phyloP scores from a whole-genome alignment of 2,329 filamentous ascomycete species.

The Fusarium illudens region DNA sequence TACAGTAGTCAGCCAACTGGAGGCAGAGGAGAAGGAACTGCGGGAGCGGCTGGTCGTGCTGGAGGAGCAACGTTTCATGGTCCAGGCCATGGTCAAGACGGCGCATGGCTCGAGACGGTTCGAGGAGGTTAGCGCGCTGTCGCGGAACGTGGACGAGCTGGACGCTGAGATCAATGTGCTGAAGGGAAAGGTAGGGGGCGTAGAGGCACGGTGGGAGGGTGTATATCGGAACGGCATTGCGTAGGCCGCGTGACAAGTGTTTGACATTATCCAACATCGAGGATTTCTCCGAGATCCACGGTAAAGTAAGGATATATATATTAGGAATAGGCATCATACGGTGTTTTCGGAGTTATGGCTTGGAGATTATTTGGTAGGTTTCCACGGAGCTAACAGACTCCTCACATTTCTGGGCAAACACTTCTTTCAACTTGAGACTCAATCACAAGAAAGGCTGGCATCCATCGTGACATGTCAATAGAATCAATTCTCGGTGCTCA shows the following conservation, averaged over 20 bases:
- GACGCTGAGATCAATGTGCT: conserved; percentile 78
- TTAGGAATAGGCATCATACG: conserved; percentile 45
- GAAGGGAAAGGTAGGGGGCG: conserved; percentile 68
- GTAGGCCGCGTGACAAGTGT: conserved; percentile 10
- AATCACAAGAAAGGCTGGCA: not conserved
- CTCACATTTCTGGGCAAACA: not conserved
- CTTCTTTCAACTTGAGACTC: not conserved
- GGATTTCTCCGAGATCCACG: not conserved
- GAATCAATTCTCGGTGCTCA: conserved; percentile 25
- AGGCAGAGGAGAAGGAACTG: conserved; percentile 84
- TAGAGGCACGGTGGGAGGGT: conserved; percentile 69
- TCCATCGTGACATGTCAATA: not conserved
- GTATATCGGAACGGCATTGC: conserved; percentile 53
- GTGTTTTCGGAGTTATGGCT: conserved; percentile 43
- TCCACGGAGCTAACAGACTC: conserved; percentile 12
- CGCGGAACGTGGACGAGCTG: conserved; percentile 82
- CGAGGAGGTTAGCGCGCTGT: conserved; percentile 84
- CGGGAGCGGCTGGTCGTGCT: conserved; percentile 83
- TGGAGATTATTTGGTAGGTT: conserved; percentile 6
- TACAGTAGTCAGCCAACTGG: conserved; percentile 67
- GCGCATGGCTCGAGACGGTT: conserved; percentile 81
- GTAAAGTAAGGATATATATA: conserved; percentile 6
- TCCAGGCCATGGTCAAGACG: conserved; percentile 82
- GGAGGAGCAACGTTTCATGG: conserved; percentile 91
- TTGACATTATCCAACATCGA: not conserved